Percentiles rank a stretch among this genome's conserved stretches.
Conservation (phyloP, 2,329 filamentous ascomycete species). For the Pseudomassariella vexata region DNA sequence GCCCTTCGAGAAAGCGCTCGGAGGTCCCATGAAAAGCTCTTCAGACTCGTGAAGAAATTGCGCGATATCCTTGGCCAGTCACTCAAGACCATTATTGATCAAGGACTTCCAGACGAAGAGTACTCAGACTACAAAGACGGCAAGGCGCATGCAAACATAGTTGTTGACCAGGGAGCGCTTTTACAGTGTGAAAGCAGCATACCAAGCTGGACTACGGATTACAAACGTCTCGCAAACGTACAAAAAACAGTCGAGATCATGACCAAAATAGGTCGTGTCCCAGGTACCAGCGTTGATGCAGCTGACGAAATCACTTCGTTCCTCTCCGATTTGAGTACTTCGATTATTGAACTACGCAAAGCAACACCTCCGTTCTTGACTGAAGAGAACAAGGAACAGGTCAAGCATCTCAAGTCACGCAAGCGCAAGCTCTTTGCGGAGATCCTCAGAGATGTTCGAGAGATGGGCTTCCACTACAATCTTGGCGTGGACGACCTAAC, state of each 20-base stretch:
- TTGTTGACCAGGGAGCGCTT: constrained; percentile 27
- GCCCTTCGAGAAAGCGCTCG: constrained; percentile 84
- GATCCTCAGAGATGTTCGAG: constrained; percentile 72
- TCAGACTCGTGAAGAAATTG: constrained; percentile 88
- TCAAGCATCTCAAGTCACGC: constrained; percentile 85
- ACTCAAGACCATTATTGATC: constrained; percentile 58
- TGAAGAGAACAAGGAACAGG: constrained; percentile 76
- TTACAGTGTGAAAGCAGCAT: constrained; percentile 27
- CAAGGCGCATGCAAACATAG: constrained; percentile 14
- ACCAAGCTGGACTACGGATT: constrained; percentile 34
- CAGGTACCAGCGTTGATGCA: constrained; percentile 47
- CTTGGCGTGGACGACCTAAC: constrained; percentile 67
- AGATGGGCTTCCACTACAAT: constrained; percentile 88
- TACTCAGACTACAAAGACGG: constrained; percentile 5
- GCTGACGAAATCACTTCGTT: constrained; percentile 60
- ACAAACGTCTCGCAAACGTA: constrained; percentile 66
- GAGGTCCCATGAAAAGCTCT: constrained; percentile 86
- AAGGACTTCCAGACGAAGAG: constrained; percentile 51
- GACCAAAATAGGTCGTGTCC: constrained; percentile 52
- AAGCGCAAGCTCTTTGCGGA: constrained; percentile 91
- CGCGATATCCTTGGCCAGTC: constrained; percentile 71
- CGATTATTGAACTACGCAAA: constrained; percentile 69
- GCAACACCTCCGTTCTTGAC: constrained; percentile 77
- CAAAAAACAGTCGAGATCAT: constrained; percentile 69
- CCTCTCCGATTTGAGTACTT: constrained; percentile 59